Base-by-base conservation (phyloP, 192 early-diverging fungal species). In the Piromyces finnis region DNA sequence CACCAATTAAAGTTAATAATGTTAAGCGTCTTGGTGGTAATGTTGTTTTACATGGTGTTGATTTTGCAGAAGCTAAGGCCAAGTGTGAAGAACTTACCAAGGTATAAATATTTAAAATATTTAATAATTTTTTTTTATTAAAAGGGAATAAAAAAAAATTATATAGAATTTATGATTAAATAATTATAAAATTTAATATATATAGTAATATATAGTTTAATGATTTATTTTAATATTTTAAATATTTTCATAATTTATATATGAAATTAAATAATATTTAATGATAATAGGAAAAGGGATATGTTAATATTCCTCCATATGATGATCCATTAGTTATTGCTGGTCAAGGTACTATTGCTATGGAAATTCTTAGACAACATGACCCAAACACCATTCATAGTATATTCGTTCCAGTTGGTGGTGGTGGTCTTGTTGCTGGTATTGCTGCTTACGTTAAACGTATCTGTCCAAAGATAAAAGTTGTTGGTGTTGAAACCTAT, bases 251-350 rank as follows among this genome's bases (percentile, higher is more conserved):
- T n/a, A n/a, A n/a, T n/a, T n/a, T n/a, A n/a, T n/a, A n/a, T n/a
- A n/a, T n/a, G n/a, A n/a, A n/a, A n/a, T n/a, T n/a, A n/a, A n/a
- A 78, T 30, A 51, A 83, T 68, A 82, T 82, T 30, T 35, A 81
- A 18, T 29, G 3, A n/a, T 78, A 77, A 36, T 27, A 84, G 85
- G 84, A 86, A 28, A 86, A 93, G 29, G 91, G 94, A 17, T 90
- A 92, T 59, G 94, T 92, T 80, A 94, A 98, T 84, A 97, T 99
- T 82, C 97, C 95, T 22, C 97, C 98, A 12, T 99, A 95, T 84
- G 97, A 99, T 85, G 96, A 98, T 81, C 98, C 97, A 11, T 92
- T 94, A 83, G 97, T 99, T 28, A 98, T 98, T 85, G 98, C 98
- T n/a, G 98, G 98, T 6, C 98, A 99, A 86, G 98, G 97, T 37